phyloP scores from a whole-genome alignment of 306 rosid genomes.

The Morella rubra region DNA sequence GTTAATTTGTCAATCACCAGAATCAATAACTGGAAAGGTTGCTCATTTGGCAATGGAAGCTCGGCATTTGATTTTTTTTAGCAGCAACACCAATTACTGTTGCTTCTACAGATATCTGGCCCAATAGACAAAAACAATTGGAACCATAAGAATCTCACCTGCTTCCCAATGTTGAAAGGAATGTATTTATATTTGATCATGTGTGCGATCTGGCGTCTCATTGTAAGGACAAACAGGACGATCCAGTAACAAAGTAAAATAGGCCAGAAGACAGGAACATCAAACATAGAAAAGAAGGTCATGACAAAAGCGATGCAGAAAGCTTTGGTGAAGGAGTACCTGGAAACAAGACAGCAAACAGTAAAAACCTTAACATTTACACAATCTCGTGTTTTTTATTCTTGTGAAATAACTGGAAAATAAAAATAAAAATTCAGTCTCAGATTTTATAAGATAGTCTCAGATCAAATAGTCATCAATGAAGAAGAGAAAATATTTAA shows the following conservation, averaged over 20 bases:
- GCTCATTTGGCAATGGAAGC: conserved; percentile 1
- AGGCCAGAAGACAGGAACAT: conserved; percentile 96
- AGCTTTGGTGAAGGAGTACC: conserved; percentile 93
- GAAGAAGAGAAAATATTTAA: no score
- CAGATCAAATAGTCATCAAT: no score
- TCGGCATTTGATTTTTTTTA: background rate
- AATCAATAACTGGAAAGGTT: background rate
- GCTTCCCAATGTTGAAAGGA: conserved; percentile 82
- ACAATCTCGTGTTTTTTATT: background rate
- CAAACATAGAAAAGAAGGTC: conserved; percentile 91
- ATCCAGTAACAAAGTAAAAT: conserved; percentile 84
- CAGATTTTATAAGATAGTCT: no score
- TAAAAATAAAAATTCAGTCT: no score
- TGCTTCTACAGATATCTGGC: background rate
- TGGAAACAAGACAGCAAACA: conserved; percentile 34
- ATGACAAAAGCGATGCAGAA: conserved; percentile 71
- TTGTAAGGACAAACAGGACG: conserved; percentile 83
- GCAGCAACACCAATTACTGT: background rate
- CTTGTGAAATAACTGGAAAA: no score
- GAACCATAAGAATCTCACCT: conserved; percentile 44
- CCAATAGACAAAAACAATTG: conserved; percentile 12
- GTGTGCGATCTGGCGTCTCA: conserved; percentile 93
- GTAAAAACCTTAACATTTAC: background rate
- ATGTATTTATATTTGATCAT: conserved; percentile 87
- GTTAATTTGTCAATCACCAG: background rate